phyloP scores from a whole-genome alignment of 768 basidiomycete genomes.

The Hygrocybe coccinea region DNA sequence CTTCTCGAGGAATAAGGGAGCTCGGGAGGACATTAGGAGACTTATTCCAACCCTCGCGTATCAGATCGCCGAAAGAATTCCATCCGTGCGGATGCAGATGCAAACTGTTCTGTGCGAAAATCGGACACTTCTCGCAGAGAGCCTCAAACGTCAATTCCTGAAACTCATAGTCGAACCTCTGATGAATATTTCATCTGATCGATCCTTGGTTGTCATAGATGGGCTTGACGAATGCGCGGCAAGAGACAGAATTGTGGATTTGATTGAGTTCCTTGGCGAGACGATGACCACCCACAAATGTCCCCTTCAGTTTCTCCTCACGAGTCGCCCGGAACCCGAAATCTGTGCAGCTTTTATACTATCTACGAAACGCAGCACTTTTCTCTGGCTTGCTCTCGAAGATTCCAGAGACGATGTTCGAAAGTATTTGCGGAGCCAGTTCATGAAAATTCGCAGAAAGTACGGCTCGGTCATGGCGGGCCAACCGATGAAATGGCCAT shows the following conservation, averaged over 20 bases:
- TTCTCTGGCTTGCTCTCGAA: background rate
- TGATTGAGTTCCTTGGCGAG: conserved; percentile 26
- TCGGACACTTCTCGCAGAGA: background rate
- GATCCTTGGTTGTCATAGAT: conserved; percentile 29
- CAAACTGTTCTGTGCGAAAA: background rate
- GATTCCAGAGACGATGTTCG: conserved; percentile 9
- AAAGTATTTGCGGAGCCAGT: background rate
- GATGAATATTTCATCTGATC: background rate
- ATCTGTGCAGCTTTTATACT: conserved; percentile 18
- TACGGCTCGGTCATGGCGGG: background rate
- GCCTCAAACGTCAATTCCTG: conserved; percentile 23
- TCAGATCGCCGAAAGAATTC: conserved; percentile 20
- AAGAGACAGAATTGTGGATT: conserved; percentile 22
- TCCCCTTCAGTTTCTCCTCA: conserved; percentile 29
- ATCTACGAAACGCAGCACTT: background rate
- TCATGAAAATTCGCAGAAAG: too few relatives aligned
- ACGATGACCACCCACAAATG: conserved; percentile 12
- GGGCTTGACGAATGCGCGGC: conserved; percentile 33
- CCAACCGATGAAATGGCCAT: conserved; percentile 2
- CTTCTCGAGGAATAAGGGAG: conserved; percentile 25
- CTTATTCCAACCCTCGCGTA: conserved; percentile 32
- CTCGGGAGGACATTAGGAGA: conserved; percentile 22
- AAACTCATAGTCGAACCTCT: too few relatives aligned
- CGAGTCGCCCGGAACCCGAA: conserved; percentile 29
- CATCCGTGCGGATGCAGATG: background rate